Conservation (phyloP, 306 rosid species). For the Gillenia trifoliata region DNA sequence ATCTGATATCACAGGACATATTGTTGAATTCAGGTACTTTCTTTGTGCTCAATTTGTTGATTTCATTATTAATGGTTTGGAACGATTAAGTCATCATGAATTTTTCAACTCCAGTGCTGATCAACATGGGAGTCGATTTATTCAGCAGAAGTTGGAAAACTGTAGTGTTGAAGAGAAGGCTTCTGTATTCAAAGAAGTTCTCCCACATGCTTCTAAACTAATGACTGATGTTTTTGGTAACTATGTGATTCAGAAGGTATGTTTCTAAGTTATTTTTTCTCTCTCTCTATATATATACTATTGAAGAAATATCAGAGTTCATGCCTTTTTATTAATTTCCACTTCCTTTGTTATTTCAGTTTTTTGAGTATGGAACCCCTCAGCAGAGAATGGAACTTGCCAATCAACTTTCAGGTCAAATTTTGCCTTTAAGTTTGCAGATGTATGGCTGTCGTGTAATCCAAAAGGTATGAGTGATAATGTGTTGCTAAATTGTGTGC, state of each 20-base stretch:
- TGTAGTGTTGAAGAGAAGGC: constrained; percentile 55
- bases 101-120: constrained; percentile 44
- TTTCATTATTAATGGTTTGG: neutral
- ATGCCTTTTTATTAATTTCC: neutral
- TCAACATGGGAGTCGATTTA: constrained; percentile 80
- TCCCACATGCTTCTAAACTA: constrained; percentile 51
- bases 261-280: neutral
- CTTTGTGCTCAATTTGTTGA: neutral
- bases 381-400: constrained; percentile 60
- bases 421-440: constrained; percentile 61
- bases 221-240: constrained; percentile 70
- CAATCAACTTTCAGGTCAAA: constrained; percentile 48
- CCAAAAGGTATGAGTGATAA: constrained; percentile 47
- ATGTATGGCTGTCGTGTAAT: constrained; percentile 77
- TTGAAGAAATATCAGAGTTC: neutral
- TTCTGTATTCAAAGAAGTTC: constrained; percentile 59
- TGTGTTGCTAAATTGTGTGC: neutral
- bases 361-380: constrained; percentile 53
- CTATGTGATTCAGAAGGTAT: constrained; percentile 69
- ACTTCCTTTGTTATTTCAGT: constrained; percentile 26
- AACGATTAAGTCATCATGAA: neutral
- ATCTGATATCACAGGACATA: constrained; percentile 53
- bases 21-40: constrained; percentile 57
- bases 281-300: neutral
- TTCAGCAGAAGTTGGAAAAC: constrained; percentile 65